phyloP scores from a whole-genome alignment of 306 rosid genomes.

The Astragalus membranaceus region DNA sequence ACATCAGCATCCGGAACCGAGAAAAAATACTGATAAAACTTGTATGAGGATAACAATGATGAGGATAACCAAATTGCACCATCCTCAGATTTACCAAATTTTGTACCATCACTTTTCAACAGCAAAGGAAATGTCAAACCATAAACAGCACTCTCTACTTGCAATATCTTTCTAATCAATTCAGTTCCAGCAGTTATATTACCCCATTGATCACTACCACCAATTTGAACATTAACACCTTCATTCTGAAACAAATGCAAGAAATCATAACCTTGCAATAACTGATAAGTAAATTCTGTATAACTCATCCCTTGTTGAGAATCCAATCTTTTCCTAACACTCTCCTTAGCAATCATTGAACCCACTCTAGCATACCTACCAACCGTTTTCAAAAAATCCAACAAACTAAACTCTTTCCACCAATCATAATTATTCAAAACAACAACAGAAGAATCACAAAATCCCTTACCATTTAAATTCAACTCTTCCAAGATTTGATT shows the following conservation, averaged over 20 bases:
- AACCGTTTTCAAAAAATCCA: constrained; percentile 71
- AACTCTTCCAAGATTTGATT: constrained; percentile 8
- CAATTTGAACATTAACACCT: constrained; percentile 84
- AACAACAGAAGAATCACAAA: constrained; percentile 13
- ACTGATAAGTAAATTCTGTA: constrained; percentile 85
- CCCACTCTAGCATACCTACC: constrained; percentile 88
- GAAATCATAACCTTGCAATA: constrained; percentile 91
- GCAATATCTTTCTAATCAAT: constrained; percentile 67
- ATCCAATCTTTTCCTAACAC: constrained; percentile 87
- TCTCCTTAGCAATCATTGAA: constrained; percentile 87
- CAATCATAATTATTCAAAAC: constrained; percentile 78
- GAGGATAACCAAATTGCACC: constrained; percentile 90
- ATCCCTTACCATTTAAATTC: background rate
- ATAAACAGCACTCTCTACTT: constrained; percentile 57
- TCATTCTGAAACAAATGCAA: constrained; percentile 61
- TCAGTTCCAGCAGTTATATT: constrained; percentile 95
- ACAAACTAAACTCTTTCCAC: constrained; percentile 78
- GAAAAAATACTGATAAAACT: constrained; percentile 87
- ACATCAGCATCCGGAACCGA: constrained; percentile 80
- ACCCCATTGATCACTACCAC: constrained; percentile 99
- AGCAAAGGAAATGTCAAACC: constrained; percentile 91
- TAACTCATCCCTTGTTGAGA: constrained; percentile 97
- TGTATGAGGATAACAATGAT: constrained; percentile 60
- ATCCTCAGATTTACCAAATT: constrained; percentile 91
- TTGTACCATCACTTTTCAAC: constrained; percentile 83